Percentiles rank a stretch among this genome's conserved stretches.
phyloP scores from a whole-genome alignment of 139 green algal species.

The Trebouxia sp. region DNA sequence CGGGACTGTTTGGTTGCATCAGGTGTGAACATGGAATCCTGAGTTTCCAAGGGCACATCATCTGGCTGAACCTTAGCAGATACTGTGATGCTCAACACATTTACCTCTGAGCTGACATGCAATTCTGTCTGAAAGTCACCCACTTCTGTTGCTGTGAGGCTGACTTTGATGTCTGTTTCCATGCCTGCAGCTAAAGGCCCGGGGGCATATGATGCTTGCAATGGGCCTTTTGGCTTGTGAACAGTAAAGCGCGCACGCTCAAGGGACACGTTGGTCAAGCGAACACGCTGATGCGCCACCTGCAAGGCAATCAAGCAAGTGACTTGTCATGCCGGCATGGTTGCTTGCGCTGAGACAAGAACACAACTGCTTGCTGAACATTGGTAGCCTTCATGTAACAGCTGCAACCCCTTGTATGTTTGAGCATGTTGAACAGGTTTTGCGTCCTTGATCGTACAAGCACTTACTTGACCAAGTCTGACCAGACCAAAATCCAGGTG shows the following conservation, averaged over 20 bases:
- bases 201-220: constrained; percentile 59
- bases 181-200: constrained; percentile 60
- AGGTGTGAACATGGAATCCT: neutral
- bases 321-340: too few species aligned
- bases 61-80: constrained; percentile 54
- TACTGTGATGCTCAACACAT: constrained; percentile 52
- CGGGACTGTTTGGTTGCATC: neutral
- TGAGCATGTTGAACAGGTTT: too few species aligned
- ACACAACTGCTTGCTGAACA: neutral
- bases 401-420: neutral
- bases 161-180: constrained; percentile 54
- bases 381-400: too few species aligned
- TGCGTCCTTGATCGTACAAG: too few species aligned
- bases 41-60: neutral
- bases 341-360: too few species aligned
- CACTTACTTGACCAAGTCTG: constrained; percentile 34
- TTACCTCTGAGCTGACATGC: constrained; percentile 58
- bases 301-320: neutral
- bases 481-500: constrained; percentile 70
- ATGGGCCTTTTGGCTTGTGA: constrained; percentile 41
- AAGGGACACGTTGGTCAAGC: constrained; percentile 59
- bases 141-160: constrained; percentile 51
- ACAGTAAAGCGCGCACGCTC: constrained; percentile 53
- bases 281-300: constrained; percentile 47
- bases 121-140: constrained; percentile 62